Evolutionary conservation across 805 yeast genomes (phyloP).

Genomic region (Lipomyces yamadae): DNA sequence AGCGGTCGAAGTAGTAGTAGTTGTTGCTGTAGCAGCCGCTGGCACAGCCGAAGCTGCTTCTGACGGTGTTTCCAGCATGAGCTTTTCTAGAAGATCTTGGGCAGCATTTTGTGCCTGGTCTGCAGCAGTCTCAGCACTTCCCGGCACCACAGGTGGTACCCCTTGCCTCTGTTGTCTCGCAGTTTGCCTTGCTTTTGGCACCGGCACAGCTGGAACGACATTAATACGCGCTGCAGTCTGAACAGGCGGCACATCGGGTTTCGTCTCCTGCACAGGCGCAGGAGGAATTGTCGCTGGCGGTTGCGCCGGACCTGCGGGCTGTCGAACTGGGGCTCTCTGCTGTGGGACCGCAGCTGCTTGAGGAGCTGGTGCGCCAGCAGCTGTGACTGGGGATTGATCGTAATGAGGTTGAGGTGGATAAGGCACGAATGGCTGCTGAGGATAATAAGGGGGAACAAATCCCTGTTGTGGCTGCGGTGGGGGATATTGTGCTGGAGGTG

Average conservation of each 20-base stretch:
- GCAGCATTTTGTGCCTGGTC: conserved; percentile 26
- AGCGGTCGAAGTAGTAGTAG: conserved; percentile 5
- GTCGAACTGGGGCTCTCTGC: conserved; percentile 24
- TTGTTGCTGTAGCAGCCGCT: conserved; percentile 5
- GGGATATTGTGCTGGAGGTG: conserved; percentile 18
- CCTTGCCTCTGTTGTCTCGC: conserved; percentile 8
- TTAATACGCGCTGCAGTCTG: conserved; percentile 20
- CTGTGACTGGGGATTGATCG: conserved; percentile 21
- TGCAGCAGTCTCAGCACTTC: conserved; percentile 29
- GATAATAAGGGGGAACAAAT: conserved; percentile 32
- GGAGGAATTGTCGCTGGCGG: conserved; percentile 12
- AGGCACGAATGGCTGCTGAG: conserved; percentile 34
- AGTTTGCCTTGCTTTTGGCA: conserved; percentile 27
- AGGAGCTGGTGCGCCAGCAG: conserved; percentile 19
- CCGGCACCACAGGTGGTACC: conserved; percentile 39
- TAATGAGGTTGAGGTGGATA: conserved; percentile 40
- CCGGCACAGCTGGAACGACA: conserved; percentile 36
- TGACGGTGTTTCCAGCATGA: conserved; percentile 12
- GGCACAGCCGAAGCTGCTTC: conserved; percentile 17
- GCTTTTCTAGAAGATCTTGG: conserved; percentile 32
- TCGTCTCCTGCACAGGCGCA: conserved; percentile 16
- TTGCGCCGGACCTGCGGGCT: conserved; percentile 31
- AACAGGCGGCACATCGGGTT: conserved; percentile 14
- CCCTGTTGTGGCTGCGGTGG: conserved; percentile 27
- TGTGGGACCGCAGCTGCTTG: conserved; percentile 12